These are phyloP conservation scores for Chaetoceros tenuissimus DNA, from an alignment of 108 stramenopile genomes.

Conservation along the genomic window DNA sequence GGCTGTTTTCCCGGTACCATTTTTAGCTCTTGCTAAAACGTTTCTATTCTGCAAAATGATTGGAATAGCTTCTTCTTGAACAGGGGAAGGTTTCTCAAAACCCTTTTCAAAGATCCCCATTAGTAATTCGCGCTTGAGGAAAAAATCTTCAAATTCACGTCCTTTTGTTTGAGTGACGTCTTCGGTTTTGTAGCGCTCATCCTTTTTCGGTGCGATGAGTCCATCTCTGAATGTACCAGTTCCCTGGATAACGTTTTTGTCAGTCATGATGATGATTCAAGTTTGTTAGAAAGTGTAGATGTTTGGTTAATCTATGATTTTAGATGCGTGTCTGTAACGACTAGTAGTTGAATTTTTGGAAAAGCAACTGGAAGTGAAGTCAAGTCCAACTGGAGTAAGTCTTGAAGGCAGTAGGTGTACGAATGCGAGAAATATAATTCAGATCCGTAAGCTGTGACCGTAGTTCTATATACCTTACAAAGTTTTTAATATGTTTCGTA, in stretches of 20 bases:
- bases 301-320: no score
- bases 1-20: constrained; percentile 98
- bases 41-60: constrained; percentile 94
- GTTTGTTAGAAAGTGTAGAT: not conserved
- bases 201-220: constrained; percentile 70
- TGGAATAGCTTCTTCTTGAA: constrained; percentile 98
- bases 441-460: no score
- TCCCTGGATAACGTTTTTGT: constrained; percentile 33
- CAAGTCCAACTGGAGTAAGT: no score
- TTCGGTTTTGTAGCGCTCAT: constrained; percentile 88
- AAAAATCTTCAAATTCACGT: constrained; percentile 98
- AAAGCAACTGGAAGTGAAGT: no score
- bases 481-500: no score
- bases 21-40: constrained; percentile 95
- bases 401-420: no score
- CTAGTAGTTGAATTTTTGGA: no score
- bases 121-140: constrained; percentile 89
- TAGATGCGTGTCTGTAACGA: no score
- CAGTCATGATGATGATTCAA: constrained; percentile 16
- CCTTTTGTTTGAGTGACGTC: constrained; percentile 96
- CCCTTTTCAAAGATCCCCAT: constrained; percentile 99
- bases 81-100: constrained; percentile 96
- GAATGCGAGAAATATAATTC: no score
- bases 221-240: constrained; percentile 80
- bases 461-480: no score